Conservation (phyloP, 1,284 basidiomycete genomes). For the Sparassis latifolia region DNA sequence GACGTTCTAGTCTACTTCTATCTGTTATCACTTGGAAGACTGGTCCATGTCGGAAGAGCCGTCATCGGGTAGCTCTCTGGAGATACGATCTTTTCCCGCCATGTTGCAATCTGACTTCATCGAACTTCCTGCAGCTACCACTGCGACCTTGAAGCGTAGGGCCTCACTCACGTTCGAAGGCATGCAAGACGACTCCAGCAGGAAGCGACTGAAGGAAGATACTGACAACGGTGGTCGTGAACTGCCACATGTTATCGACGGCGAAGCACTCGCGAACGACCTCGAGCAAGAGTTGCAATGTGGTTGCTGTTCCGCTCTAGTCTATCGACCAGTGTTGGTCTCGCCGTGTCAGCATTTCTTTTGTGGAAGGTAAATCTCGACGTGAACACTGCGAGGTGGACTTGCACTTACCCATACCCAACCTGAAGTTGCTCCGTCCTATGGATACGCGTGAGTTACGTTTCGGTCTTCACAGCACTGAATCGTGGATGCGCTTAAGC, state of each 20-base stretch:
- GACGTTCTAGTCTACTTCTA: no score
- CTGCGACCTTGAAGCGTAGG: conserved; percentile 48
- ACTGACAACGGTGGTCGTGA: conserved; percentile 12
- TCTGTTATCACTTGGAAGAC: not conserved
- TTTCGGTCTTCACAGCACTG: no score
- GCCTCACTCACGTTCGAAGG: conserved; percentile 54
- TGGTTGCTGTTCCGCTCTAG: conserved; percentile 74
- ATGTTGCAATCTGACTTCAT: not conserved
- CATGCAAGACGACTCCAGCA: conserved; percentile 37
- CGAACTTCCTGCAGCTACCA: conserved; percentile 3
- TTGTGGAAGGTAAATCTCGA: conserved; percentile 61
- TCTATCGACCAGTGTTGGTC: conserved; percentile 71
- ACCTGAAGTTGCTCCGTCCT: conserved; percentile 58
- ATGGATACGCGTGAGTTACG: conserved; percentile 64
- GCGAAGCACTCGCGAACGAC: conserved; percentile 44
- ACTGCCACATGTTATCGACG: conserved; percentile 18
- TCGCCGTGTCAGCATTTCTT: conserved; percentile 80
- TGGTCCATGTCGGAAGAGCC: conserved; percentile 1
- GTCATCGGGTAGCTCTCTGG: not conserved
- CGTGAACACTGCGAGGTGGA: not conserved
- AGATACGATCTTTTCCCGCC: no score
- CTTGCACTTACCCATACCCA: conserved; percentile 7
- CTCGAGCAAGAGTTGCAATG: conserved; percentile 70
- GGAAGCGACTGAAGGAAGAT: conserved; percentile 57
- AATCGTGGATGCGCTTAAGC: no score